Percentiles rank a stretch among this genome's conserved stretches.
Conservation (phyloP, 805 yeast genomes). For the Myxozyma udenii region DNA sequence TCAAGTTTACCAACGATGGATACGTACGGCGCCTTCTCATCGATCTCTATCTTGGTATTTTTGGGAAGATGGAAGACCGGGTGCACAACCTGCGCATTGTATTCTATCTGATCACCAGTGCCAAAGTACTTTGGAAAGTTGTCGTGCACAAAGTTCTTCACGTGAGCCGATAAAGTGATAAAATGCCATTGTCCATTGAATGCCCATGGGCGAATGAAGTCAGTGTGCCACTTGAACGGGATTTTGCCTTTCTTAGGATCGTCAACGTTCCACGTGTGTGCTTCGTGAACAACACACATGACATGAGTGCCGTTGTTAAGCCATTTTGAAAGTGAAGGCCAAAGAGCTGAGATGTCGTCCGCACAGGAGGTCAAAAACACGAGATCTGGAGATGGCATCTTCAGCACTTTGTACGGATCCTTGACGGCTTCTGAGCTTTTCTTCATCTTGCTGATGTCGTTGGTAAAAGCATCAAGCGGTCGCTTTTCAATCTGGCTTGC, state of each 20-base stretch:
- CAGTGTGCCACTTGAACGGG: constrained; percentile 6
- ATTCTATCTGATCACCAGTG: constrained; percentile 8
- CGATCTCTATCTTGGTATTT: constrained; percentile 1
- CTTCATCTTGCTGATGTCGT: constrained; percentile 2
- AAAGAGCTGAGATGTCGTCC: constrained; percentile 10
- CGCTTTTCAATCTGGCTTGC: too few relatives aligned
- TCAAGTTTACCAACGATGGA: constrained; percentile 27
- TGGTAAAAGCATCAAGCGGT: too few relatives aligned
- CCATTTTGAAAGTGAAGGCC: background rate
- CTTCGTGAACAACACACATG: constrained; percentile 25
- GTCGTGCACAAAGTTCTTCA: constrained; percentile 11
- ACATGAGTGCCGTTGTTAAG: constrained; percentile 17
- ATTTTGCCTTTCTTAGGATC: constrained; percentile 3
- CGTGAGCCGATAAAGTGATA: constrained; percentile 23
- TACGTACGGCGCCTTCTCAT: constrained; percentile 14
- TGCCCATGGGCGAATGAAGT: constrained; percentile 19
- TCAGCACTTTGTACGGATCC: background rate
- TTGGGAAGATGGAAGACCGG: constrained; percentile 21
- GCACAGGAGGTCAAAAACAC: constrained; percentile 24
- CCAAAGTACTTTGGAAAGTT: constrained; percentile 14
- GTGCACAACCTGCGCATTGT: constrained; percentile 12
- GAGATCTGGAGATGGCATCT: constrained; percentile 14
- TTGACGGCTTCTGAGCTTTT: background rate
- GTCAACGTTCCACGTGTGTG: constrained; percentile 13
- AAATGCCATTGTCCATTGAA: constrained; percentile 16